A percentile compares a stretch with the other conserved stretches of the same genome.
These are phyloP conservation scores for Globisporangium cylindrosporum DNA, from an alignment of 352 stramenopile species.

Conservation along the genomic window DNA sequence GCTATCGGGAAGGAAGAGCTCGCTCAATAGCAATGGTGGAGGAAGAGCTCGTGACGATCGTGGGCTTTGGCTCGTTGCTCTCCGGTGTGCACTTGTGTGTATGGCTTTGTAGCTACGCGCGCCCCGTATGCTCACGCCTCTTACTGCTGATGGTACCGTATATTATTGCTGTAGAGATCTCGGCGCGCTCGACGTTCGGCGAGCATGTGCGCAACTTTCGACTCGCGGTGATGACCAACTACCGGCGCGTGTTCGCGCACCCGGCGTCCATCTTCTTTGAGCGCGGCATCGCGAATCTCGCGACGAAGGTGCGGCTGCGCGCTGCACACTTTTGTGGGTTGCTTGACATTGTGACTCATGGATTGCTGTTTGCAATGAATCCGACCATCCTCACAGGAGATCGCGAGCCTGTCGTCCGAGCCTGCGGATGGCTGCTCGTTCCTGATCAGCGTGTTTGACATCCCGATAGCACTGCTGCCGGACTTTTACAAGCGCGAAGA, in stretches of 20 bases:
- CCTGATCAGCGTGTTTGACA: conserved; percentile 70
- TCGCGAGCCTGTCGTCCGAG: conserved; percentile 85
- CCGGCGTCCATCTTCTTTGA: conserved; percentile 93
- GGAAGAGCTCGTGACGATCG: conserved; percentile 59
- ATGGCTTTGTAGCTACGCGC: background rate
- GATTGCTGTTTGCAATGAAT: background rate
- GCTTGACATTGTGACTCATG: background rate
- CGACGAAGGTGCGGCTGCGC: conserved; percentile 54
- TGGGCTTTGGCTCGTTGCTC: conserved; percentile 91
- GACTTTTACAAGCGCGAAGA: conserved; percentile 86
- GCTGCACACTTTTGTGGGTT: background rate
- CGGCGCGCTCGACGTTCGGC: conserved; percentile 85
- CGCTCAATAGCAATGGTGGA: background rate
- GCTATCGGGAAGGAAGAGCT: background rate
- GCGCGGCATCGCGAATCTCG: conserved; percentile 81
- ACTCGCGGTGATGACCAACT: conserved; percentile 77
- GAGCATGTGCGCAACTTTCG: conserved; percentile 86
- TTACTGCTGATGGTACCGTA: background rate
- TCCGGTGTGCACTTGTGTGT: conserved; percentile 36
- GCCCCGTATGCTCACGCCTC: background rate
- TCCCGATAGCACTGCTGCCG: conserved; percentile 47
- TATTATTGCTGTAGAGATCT: conserved; percentile 40
- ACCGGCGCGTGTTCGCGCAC: conserved; percentile 89
- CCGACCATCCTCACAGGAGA: conserved; percentile 51
- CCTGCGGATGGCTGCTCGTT: conserved; percentile 48